phyloP scores from a whole-genome alignment of 2,329 filamentous ascomycete genomes.

The Alternaria triticimaculans region DNA sequence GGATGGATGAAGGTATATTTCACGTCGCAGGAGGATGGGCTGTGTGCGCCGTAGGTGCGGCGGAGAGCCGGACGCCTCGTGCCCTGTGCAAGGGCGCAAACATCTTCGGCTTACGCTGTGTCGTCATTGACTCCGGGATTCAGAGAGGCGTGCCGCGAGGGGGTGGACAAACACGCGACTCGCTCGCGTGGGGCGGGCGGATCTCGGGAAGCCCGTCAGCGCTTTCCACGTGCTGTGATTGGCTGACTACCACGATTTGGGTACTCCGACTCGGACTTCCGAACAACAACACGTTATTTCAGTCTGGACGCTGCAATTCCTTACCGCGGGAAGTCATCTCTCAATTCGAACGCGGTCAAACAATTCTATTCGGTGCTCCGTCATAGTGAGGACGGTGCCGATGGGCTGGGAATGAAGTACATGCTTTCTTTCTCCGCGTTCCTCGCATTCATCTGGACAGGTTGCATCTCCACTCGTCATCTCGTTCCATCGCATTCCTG shows the following conservation, averaged over 20 bases:
- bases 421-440: background rate
- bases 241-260: background rate
- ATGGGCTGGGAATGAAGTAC: background rate
- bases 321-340: background rate
- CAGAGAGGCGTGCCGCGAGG: background rate
- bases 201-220: background rate
- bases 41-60: background rate
- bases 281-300: background rate
- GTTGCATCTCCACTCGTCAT: background rate
- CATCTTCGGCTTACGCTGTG: slow-evolving; percentile 7
- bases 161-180: background rate
- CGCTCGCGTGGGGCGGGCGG: background rate
- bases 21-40: too few relatives aligned
- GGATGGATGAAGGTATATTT: background rate
- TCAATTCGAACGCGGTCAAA: background rate
- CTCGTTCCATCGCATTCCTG: background rate
- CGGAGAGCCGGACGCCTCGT: slow-evolving; percentile 9
- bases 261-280: background rate
- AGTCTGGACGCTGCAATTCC: background rate
- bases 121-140: slow-evolving; percentile 9
- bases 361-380: background rate
- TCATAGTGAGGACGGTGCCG: background rate
- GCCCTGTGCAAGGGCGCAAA: background rate
- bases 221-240: background rate
- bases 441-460: background rate